These are phyloP conservation scores for Elymus sibiricus DNA, from an alignment of 176 grass and related monocot genomes.

Conservation along the genomic window DNA sequence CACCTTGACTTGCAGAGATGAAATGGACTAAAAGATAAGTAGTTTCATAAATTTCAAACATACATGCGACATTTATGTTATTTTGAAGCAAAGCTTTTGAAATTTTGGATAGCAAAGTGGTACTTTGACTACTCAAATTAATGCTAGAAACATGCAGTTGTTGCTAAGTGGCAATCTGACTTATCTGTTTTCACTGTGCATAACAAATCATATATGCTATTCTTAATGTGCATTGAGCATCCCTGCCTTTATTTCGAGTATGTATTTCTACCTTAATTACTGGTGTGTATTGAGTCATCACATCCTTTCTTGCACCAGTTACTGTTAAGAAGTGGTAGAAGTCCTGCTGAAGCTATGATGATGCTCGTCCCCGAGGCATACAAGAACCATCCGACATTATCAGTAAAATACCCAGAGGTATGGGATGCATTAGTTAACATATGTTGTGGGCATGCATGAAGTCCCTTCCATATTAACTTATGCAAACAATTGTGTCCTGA, in stretches of 20 bases:
- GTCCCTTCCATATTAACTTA: slow-evolving; percentile 20
- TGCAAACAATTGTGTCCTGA: slow-evolving; percentile 16
- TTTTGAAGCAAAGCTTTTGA: background rate
- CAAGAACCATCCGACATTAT: slow-evolving; percentile 97
- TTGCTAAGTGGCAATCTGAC: slow-evolving; percentile 2
- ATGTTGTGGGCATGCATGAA: slow-evolving; percentile 1
- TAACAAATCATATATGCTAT: background rate
- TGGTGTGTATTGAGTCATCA: slow-evolving; percentile 17
- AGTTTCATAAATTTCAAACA: background rate
- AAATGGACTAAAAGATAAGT: background rate
- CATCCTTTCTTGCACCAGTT: slow-evolving; percentile 59
- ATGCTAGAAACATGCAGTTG: slow-evolving; percentile 5
- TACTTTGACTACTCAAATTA: background rate
- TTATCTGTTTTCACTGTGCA: background rate
- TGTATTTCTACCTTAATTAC: slow-evolving; percentile 15
- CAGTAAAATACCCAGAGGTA: slow-evolving; percentile 98
- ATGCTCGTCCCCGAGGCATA: slow-evolving; percentile 99
- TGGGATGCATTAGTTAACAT: slow-evolving; percentile 10
- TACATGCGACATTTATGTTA: background rate
- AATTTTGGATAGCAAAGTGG: background rate
- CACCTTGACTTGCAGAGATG: background rate
- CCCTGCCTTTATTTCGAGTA: background rate
- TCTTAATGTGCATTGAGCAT: background rate
- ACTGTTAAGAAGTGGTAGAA: slow-evolving; percentile 89
- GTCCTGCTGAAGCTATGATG: slow-evolving; percentile 92